Percentiles rank a stretch among this genome's conserved stretches.
phyloP scores from a whole-genome alignment of 75 land plant species.

The Selaginella tamariscina region DNA sequence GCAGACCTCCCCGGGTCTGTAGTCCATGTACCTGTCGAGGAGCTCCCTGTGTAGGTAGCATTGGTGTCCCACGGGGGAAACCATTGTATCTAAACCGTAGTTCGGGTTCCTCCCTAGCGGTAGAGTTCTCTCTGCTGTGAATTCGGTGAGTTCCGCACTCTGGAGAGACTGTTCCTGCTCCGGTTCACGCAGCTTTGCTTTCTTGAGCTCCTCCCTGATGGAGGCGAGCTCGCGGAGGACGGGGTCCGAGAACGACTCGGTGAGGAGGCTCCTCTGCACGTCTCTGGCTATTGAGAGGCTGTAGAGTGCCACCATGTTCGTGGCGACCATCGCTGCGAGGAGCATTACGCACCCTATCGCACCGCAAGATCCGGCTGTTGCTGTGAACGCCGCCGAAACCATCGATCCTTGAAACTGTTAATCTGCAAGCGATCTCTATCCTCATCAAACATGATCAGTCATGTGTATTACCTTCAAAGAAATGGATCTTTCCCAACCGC shows the following conservation, averaged over 20 bases:
- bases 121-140: not conserved
- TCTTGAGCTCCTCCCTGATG: not conserved
- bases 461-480: no score
- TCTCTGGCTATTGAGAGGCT: constrained; percentile 4
- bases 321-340: not conserved
- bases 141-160: not conserved
- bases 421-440: no score
- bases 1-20: constrained; percentile 2
- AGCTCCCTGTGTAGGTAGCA: constrained; percentile 4
- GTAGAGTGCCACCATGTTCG: constrained; percentile 7
- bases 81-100: not conserved
- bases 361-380: no score
- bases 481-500: no score
- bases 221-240: not conserved
- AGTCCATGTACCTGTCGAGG: not conserved
- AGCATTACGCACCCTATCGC: not conserved
- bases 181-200: not conserved
- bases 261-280: not conserved
- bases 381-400: no score
- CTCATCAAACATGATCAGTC: no score
- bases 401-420: no score
- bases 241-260: not conserved
- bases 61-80: not conserved
- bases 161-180: not conserved
- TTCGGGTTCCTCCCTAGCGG: constrained; percentile 6